Percentiles rank a stretch among this genome's conserved stretches.
These are phyloP conservation scores for Anaeromyces robustus DNA, from an alignment of 192 early-diverging fungal species.

Conservation along the genomic window DNA sequence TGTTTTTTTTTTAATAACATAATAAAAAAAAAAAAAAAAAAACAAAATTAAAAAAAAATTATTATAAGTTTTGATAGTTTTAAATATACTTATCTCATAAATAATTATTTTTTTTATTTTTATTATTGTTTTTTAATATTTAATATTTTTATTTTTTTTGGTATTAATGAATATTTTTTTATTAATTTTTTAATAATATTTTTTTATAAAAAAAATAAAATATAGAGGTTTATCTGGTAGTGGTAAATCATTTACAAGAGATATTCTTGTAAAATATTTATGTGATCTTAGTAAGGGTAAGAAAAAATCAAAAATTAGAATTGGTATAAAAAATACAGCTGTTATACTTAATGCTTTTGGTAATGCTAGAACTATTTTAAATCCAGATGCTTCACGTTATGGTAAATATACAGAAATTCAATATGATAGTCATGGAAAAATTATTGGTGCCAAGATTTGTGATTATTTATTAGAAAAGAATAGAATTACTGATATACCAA, in stretches of 20 bases:
- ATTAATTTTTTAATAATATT: too few species aligned
- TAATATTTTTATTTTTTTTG: too few species aligned
- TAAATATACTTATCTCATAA: too few species aligned
- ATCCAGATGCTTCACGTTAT: conserved; percentile 70
- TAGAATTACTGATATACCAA: conserved; percentile 32
- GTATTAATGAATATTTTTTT: too few species aligned
- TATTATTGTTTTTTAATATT: too few species aligned
- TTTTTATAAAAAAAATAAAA: not conserved
- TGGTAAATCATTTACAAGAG: not conserved
- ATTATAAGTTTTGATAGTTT: too few species aligned
- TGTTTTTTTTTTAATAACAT: too few species aligned
- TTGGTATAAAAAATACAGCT: not conserved
- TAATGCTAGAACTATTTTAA: conserved; percentile 57
- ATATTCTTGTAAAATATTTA: not conserved
- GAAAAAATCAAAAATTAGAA: not conserved
- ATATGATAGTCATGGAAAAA: conserved; percentile 75
- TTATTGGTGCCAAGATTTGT: conserved; percentile 68
- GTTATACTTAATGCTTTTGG: conserved; percentile 75
- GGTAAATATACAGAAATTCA: conserved; percentile 77
- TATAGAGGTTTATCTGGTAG: not conserved
- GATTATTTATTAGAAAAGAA: conserved; percentile 71
- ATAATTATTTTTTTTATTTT: too few species aligned
- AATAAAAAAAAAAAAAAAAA: too few species aligned
- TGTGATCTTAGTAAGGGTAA: not conserved
- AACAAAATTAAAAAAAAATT: too few species aligned